phyloP scores from a whole-genome alignment of 2,329 filamentous ascomycete genomes.

The Botrytis elliptica region DNA sequence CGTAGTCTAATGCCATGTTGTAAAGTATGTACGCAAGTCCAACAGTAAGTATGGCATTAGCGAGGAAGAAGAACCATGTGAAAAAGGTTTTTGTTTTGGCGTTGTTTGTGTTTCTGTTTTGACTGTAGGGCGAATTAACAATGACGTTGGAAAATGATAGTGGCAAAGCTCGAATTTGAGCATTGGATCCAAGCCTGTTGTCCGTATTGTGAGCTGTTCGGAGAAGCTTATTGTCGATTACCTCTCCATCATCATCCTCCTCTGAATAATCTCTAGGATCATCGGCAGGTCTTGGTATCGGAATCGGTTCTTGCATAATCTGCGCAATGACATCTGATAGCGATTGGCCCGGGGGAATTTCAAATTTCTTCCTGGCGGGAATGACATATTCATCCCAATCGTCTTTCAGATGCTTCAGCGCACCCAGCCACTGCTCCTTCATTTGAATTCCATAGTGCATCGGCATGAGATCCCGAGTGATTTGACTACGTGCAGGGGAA shows the following conservation, averaged over 20 bases:
- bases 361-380: neutral
- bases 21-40: neutral
- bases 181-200: neutral
- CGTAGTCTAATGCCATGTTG: neutral
- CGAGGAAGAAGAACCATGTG: neutral
- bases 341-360: neutral
- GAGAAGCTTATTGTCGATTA: neutral
- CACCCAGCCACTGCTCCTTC: neutral
- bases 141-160: constrained; percentile 12
- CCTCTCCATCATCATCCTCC: neutral
- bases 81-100: neutral
- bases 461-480: neutral
- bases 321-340: neutral
- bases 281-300: neutral
- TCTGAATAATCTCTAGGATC: neutral
- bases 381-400: neutral
- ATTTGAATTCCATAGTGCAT: neutral
- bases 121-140: neutral
- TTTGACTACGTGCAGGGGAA: neutral
- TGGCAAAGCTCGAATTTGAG: neutral
- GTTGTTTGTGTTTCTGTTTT: neutral
- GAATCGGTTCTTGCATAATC: neutral
- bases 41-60: neutral
- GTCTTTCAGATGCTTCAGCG: neutral
- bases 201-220: neutral